These are phyloP conservation scores for Globisporangium recalcitrans DNA, from an alignment of 352 stramenopile species.

Conservation along the genomic window DNA sequence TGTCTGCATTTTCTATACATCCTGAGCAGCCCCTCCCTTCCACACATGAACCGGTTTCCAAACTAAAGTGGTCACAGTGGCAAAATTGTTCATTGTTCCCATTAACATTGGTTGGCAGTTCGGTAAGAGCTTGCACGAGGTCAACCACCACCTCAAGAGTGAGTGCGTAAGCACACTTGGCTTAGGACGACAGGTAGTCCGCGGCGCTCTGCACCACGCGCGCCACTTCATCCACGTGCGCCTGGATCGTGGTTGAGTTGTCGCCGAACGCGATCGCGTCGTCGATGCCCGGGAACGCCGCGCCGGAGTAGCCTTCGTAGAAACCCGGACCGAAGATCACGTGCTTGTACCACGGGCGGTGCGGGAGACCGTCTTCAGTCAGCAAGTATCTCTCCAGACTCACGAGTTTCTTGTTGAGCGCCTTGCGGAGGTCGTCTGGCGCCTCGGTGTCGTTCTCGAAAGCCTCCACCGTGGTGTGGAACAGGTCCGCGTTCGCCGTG, in stretches of 20 bases:
- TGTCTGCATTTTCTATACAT: background rate
- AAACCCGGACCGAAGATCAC: constrained; percentile 55
- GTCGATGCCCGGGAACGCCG: constrained; percentile 43
- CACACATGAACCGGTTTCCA: background rate
- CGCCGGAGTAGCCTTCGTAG: constrained; percentile 46
- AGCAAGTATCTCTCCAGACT: constrained; percentile 42
- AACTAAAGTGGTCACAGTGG: background rate
- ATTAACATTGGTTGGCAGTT: background rate
- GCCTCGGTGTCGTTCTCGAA: background rate
- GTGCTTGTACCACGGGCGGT: constrained; percentile 54
- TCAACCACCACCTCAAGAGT: too few relatives aligned
- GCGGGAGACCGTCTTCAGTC: constrained; percentile 31
- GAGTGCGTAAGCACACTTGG: background rate
- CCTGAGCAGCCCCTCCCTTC: background rate
- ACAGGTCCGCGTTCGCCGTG: constrained; percentile 23
- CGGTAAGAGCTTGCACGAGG: background rate
- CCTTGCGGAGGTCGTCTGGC: constrained; percentile 12
- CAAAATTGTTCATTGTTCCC: background rate
- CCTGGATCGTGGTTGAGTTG: constrained; percentile 27
- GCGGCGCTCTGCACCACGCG: constrained; percentile 1
- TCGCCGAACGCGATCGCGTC: constrained; percentile 47
- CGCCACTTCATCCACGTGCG: constrained; percentile 42
- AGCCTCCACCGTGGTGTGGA: constrained; percentile 21
- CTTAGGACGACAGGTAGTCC: constrained; percentile 1
- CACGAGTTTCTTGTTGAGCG: constrained; percentile 51